These are phyloP conservation scores for Trichosporon coremiiforme DNA, from an alignment of 1,284 basidiomycete species.

Conservation along the genomic window DNA sequence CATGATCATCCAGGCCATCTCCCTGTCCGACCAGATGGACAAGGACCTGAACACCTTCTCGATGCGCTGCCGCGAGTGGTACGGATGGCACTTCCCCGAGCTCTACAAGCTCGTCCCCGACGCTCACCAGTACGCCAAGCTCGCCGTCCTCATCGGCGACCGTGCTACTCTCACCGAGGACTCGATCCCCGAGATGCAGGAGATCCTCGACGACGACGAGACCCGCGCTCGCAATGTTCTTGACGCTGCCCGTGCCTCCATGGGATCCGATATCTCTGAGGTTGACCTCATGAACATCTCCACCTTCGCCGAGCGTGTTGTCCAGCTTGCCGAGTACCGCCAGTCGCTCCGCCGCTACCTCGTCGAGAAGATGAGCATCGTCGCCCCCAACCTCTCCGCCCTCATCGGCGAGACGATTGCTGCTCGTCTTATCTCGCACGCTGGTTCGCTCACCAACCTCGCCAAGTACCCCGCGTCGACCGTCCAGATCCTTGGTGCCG, in stretches of 20 bases:
- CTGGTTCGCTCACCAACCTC: constrained; percentile 88
- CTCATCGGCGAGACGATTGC: constrained; percentile 96
- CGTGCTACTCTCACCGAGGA: constrained; percentile 67
- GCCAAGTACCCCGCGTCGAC: constrained; percentile 98
- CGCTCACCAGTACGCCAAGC: constrained; percentile 90
- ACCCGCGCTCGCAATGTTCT: constrained; percentile 89
- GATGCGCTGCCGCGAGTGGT: constrained; percentile 99
- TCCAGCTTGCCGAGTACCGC: constrained; percentile 93
- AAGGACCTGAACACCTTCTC: constrained; percentile 99
- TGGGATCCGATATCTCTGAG: constrained; percentile 91
- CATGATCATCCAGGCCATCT: constrained; percentile 99
- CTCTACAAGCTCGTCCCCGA: constrained; percentile 92
- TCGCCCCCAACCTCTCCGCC: constrained; percentile 90
- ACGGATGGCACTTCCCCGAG: constrained; percentile 99
- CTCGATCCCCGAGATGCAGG: constrained; percentile 75
- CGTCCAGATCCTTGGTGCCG: constrained; percentile 96
- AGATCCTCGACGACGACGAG: constrained; percentile 82
- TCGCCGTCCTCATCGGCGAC: constrained; percentile 85
- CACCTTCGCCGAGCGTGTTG: constrained; percentile 86
- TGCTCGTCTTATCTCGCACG: constrained; percentile 93
- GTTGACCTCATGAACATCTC: constrained; percentile 97
- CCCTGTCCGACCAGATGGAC: constrained; percentile 97
- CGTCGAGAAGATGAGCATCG: constrained; percentile 77
- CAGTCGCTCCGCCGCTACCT: constrained; percentile 79
- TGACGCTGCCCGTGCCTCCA: constrained; percentile 89